These are phyloP conservation scores for Pestalotiopsis sp. DNA, from an alignment of 2,329 filamentous ascomycete species.

Conservation along the genomic window DNA sequence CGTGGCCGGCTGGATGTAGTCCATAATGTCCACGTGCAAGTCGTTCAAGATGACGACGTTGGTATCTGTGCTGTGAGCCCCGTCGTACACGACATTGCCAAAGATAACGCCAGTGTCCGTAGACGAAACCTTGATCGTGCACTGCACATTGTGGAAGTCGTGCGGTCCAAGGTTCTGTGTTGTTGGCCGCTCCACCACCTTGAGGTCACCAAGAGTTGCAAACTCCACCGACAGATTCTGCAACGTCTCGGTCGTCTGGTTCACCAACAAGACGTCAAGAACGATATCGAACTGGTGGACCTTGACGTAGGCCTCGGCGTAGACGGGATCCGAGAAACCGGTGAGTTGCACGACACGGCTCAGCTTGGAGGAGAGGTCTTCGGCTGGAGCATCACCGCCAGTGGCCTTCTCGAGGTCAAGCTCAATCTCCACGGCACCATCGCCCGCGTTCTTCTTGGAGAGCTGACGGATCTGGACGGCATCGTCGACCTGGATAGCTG, in stretches of 20 bases:
- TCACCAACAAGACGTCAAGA: conserved; percentile 92
- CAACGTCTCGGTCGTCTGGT: conserved; percentile 94
- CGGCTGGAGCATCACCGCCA: conserved; percentile 79
- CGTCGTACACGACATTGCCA: conserved; percentile 97
- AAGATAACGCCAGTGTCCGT: conserved; percentile 99
- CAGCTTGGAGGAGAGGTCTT: conserved; percentile 91
- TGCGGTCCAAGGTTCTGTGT: conserved; percentile 95
- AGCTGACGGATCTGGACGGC: conserved; percentile 91
- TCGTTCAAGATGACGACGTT: conserved; percentile 98
- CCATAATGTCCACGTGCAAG: conserved; percentile 98
- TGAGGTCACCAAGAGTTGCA: conserved; percentile 95
- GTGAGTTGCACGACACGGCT: conserved; percentile 96
- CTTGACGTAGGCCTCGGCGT: conserved; percentile 98
- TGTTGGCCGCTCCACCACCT: conserved; percentile 94
- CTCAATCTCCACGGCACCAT: conserved; percentile 84
- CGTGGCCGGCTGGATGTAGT: conserved; percentile 96
- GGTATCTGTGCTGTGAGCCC: conserved; percentile 85
- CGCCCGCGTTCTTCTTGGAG: conserved; percentile 83
- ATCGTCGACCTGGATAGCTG: conserved; percentile 93
- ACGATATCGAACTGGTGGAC: conserved; percentile 99
- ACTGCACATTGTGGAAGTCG: conserved; percentile 97
- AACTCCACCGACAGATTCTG: conserved; percentile 98
- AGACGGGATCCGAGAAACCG: conserved; percentile 96
- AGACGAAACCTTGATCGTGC: conserved; percentile 97
- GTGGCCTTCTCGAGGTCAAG: conserved; percentile 92